Evolutionary conservation across 2,329 filamentous ascomycete genomes (phyloP), one percentile per base, ranked within the genome.

Genomic region (Lecanoromycetidae sp.): DNA sequence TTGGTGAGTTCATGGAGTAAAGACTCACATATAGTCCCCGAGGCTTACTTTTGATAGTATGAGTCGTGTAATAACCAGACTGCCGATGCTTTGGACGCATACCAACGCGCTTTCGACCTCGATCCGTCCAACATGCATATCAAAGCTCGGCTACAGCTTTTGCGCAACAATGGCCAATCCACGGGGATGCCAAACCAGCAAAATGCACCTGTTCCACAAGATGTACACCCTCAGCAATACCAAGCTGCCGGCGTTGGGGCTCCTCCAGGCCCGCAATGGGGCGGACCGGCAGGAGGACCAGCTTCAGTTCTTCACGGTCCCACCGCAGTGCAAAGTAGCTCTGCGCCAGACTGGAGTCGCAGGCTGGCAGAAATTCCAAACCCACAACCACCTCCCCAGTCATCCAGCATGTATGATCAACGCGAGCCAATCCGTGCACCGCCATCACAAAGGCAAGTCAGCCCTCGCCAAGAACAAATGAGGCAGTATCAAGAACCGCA

Each of bases 11-110:
- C 48, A 49, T 53, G 47, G 29, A 53, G 46, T 49, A 50, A 37
- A 35, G 45, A 46, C 49, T 25, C 12, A 19, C 49, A 32, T 52
- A 48, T 48, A 52, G 57, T 50, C 32, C 19, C 50, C 52, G 50
- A 36, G 34, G 40, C 40, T 47, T 22, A 49, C 29, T 41, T n/a
- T 32, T 43, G 23, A 15, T 56, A 93, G 83, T 98, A 98, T 61
- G 91, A 98, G 65, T 94, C 87, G 22, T 98, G 91, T 67, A 96
- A 98, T 73, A 96, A 96, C 68, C 91, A 98, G 67, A 94, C 94
- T 49, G 86, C 81, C 44, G 91, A 98, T 70, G 91, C 91, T 1
- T 74, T 96, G 36, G 91, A 98, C 64, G 91, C 91, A 5, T 98
- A 96, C 63, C 84, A 90, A 60, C 79, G 91, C 56, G 91, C 91